Conservation (phyloP, 2,329 filamentous ascomycete genomes). For the Monilinia vaccinii-corymbosi region DNA sequence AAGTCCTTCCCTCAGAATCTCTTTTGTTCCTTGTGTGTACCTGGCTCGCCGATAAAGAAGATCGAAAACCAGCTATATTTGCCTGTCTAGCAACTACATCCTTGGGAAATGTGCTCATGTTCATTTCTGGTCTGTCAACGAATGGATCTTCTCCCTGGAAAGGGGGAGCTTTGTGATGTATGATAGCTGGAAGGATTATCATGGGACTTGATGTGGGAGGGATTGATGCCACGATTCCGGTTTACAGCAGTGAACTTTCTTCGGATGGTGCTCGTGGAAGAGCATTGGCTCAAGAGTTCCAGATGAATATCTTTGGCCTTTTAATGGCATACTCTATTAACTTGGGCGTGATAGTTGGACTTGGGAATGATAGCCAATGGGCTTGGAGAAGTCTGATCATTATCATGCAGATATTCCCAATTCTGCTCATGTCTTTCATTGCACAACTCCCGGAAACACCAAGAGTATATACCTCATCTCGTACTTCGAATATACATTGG, state of each 20-base stretch:
- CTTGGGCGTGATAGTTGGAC: slow-evolving; percentile 40
- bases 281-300: slow-evolving; percentile 53
- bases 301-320: slow-evolving; percentile 54
- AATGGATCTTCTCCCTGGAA: slow-evolving; percentile 32
- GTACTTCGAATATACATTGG: not conserved
- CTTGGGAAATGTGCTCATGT: slow-evolving; percentile 52
- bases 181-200: slow-evolving; percentile 33
- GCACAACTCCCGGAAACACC: slow-evolving; percentile 47
- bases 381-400: slow-evolving; percentile 54
- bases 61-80: slow-evolving; percentile 47
- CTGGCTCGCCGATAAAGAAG: slow-evolving; percentile 43
- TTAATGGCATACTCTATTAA: slow-evolving; percentile 54
- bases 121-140: slow-evolving; percentile 43
- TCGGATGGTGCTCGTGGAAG: slow-evolving; percentile 48
- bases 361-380: slow-evolving; percentile 50
- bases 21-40: not conserved
- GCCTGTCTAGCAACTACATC: slow-evolving; percentile 43
- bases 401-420: slow-evolving; percentile 50
- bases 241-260: slow-evolving; percentile 48
- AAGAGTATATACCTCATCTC: slow-evolving; percentile 22
- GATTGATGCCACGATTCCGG: slow-evolving; percentile 51
- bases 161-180: slow-evolving; percentile 39
- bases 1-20: not conserved
- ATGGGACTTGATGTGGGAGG: slow-evolving; percentile 50
- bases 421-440: slow-evolving; percentile 44